Base-by-base conservation (phyloP, 1,139 yeast species). In the Diutina rugosa region DNA sequence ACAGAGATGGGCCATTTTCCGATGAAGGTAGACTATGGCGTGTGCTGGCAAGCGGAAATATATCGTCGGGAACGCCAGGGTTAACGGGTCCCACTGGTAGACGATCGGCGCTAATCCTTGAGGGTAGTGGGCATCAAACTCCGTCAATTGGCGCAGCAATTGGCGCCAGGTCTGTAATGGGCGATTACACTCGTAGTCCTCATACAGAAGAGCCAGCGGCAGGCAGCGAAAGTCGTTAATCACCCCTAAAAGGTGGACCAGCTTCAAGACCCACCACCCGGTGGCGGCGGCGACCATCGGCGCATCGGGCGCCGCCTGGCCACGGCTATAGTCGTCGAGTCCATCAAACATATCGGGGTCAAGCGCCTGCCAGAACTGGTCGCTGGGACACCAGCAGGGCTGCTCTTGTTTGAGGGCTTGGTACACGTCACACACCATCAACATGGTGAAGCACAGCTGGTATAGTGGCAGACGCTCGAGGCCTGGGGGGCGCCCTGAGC, bases 381-480 rank as follows among this genome's bases (percentile, higher is more conserved):
- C 68, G 6, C 69, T 63, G 0, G 76, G 69, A 55, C 67, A 71
- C 69, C 68, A 69, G 32, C 65, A 64, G 14, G 77, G 72, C 26
- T 63, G 59, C 55, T 64, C 67, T 58, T 66, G 68, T 57, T 72
- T 73, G 46, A 72, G 61, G 2, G 77, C 72, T 51, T 70, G 61
- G 6, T 72, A 67, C 58, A 71, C 65, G 59, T 73, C 78, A 57
- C 74, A 68, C 2, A 69, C 62, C 56, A 68, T 67, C 60, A 71
- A 67, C 3, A 71, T 70, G 76, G 77, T 72, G 59, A 71, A 71
- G 57, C 76, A 71, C 54, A 69, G 63, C 53, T 67, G 68, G 56
- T 69, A 66, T 56, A 73, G 71, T 4, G 70, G 72, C 1, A 73
- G 70, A 6, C 16, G 29, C 32, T 10, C 12, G n/a, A 47, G 38